Evolutionary conservation across 345 rosid species (phyloP).

Genomic region (Eucalyptus rudis): DNA sequence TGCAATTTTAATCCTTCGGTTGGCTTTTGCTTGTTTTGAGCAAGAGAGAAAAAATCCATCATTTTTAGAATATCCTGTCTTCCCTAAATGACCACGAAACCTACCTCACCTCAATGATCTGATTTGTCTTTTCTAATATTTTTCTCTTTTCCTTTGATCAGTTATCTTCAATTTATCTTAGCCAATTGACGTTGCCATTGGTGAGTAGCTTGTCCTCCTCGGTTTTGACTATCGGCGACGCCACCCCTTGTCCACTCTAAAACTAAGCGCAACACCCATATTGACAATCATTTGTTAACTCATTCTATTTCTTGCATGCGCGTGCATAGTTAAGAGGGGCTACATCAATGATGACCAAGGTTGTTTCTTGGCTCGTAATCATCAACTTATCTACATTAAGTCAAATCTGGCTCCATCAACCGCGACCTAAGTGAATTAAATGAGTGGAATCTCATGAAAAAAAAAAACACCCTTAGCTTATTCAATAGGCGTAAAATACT

Average conservation of each 20-base stretch:
- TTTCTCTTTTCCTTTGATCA: accelerated
- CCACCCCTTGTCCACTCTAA: neutral
- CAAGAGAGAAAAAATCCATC: neutral
- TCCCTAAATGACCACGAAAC: neutral
- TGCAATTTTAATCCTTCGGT: neutral
- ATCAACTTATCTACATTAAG: neutral
- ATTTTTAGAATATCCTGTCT: accelerated
- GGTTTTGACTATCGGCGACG: neutral
- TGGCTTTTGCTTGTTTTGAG: neutral
- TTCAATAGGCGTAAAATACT: neutral
- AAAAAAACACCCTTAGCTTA: neutral
- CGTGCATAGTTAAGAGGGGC: neutral
- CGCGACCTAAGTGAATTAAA: neutral
- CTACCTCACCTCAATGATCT: neutral
- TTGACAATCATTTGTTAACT: neutral
- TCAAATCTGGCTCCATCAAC: neutral
- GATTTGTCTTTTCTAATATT: neutral
- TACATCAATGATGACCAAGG: neutral
- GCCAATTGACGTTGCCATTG: neutral
- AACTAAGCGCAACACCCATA: neutral
- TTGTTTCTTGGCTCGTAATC: neutral
- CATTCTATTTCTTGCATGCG: neutral
- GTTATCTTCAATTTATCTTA: neutral
- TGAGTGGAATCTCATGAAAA: neutral
- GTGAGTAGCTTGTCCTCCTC: neutral